Percentiles rank a stretch among this genome's conserved stretches.
Conservation (phyloP, 2,329 filamentous ascomycete genomes). For the Biscogniauxia sp. region DNA sequence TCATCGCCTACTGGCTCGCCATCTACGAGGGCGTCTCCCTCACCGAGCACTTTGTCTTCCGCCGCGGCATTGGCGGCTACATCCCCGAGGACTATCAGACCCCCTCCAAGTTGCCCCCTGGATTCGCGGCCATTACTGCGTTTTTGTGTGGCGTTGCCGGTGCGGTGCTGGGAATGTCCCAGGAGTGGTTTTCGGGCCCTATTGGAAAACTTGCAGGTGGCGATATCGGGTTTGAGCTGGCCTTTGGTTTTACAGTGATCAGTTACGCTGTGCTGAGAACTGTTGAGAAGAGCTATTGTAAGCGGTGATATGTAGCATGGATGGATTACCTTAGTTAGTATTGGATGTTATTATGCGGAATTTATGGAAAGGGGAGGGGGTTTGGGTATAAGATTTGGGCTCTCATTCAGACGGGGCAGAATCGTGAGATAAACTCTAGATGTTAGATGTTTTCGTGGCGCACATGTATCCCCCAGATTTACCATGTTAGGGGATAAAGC, state of each 20-base stretch:
- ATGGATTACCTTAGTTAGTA: background rate
- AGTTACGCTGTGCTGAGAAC: conserved; percentile 19
- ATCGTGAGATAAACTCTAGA: too few relatives aligned
- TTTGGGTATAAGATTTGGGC: too few relatives aligned
- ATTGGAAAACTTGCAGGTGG: conserved; percentile 60
- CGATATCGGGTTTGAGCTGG: conserved; percentile 29
- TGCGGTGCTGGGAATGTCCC: conserved; percentile 68
- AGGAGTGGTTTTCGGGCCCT: conserved; percentile 67
- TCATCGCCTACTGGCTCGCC: conserved; percentile 71
- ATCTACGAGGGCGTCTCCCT: conserved; percentile 69
- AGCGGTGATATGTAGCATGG: background rate
- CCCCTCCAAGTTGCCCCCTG: conserved; percentile 56
- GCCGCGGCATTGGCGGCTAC: conserved; percentile 60
- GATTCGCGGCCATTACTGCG: conserved; percentile 60
- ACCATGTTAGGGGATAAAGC: too few relatives aligned
- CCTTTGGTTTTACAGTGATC: conserved; percentile 23
- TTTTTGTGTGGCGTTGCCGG: conserved; percentile 65
- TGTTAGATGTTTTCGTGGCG: too few relatives aligned
- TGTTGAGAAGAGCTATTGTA: conserved; percentile 21
- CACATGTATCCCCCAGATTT: too few relatives aligned
- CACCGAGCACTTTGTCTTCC: conserved; percentile 67
- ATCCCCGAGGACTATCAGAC: conserved; percentile 56
- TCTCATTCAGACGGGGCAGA: too few relatives aligned
- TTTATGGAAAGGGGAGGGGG: background rate
- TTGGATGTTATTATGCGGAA: background rate